Evolutionary conservation across 1,284 basidiomycete genomes (phyloP), one percentile per base, ranked within the genome.

Genomic region (Ceratobasidium theobromae): DNA sequence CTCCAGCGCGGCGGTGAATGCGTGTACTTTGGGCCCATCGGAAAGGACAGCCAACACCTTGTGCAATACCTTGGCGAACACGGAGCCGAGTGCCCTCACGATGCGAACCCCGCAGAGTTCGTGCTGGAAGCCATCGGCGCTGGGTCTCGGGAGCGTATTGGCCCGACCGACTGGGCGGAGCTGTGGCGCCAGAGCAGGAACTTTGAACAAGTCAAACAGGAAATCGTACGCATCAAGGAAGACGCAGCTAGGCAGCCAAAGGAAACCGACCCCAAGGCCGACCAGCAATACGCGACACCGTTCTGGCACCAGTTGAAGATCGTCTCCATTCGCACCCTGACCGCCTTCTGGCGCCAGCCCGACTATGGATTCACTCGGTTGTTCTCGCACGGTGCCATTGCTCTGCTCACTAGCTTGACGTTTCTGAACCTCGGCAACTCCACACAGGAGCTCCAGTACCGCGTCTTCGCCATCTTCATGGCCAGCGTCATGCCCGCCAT

Each of bases 301-400:
- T 89, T 93, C 79, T 74, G 80, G 68, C 89, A 87, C 74, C 95
- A 97, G 77, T 79, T 97, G 71, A 82, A 83, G 74, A 81, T 82
- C 4, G 92, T 96, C 60, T 81, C 89, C 14, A 70, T 79, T 35
- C 82, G 94, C 54, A 93, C 94, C 73, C 87, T 88, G 73, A 74
- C 81, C 25, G 86, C 91, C 1, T 80, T 94, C 28, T 95, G 90
- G 89, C 81, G 94, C 65, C 91, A 86, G 14, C 86, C 90, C 0
- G 86, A 94, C 70, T 93, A 93, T 73, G 72, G 72, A 12, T 71
- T 89, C 79, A 93, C 87, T 53, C 86, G 94, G 53, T 79, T 95
- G 46, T 93, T 93, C 76, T 84, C 88, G 5, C 87, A 88, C 70
- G 79, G 81, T 4, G 84, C 88, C 73, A 88, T 95, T 69, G 88